Base-by-base conservation (phyloP, 805 yeast species). In the Wickerhamia fluorescens region DNA sequence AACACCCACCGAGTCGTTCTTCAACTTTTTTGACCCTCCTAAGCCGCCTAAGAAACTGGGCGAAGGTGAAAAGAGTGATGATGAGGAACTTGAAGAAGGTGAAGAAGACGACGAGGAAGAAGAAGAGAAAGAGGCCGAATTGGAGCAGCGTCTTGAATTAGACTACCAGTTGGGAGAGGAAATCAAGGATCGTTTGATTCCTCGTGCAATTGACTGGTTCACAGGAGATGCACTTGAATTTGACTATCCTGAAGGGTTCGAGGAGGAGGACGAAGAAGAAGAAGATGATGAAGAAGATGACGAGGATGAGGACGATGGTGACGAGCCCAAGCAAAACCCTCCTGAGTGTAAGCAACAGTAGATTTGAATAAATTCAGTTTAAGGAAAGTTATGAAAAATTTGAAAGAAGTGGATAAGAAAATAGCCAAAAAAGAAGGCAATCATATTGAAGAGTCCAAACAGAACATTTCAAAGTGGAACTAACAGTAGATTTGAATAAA, bases 121-220 rank as follows among this genome's bases (percentile, higher is more conserved):
- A 22, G 78, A 75, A 31, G 79, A 69, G 33, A 92, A 18, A 10
- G 20, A 18, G 20, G 20, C 20, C 10, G 20, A 81, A 33, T 65
- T 88, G 41, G 96, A 87, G 56, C 79, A 75, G 34, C 74, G 85
- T 51, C 70, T 92, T 48, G 96, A 87, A 46, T 66, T 84, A 45
- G 98, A 92, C 61, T 92, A 92, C 65, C 92, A 87, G 51, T 69
- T 92, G 39, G 98, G 97, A 38, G 98, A 92, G 61, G 88, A 88
- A 49, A 75, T 92, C 55, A 92, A 92, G 67, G 97, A 92, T 58
- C 83, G 92, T 58, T 72, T 92, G 52, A 79, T 92, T 38, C 96
- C 97, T 38, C 78, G 96, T 53, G 97, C 97, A 29, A 73, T 92
- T 47, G 97, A 89, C 56, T 92, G 98, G 97, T 92, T 87, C 58